These are phyloP conservation scores for Colletotrichum costaricense DNA, from an alignment of 2,329 filamentous ascomycete species.

Conservation along the genomic window DNA sequence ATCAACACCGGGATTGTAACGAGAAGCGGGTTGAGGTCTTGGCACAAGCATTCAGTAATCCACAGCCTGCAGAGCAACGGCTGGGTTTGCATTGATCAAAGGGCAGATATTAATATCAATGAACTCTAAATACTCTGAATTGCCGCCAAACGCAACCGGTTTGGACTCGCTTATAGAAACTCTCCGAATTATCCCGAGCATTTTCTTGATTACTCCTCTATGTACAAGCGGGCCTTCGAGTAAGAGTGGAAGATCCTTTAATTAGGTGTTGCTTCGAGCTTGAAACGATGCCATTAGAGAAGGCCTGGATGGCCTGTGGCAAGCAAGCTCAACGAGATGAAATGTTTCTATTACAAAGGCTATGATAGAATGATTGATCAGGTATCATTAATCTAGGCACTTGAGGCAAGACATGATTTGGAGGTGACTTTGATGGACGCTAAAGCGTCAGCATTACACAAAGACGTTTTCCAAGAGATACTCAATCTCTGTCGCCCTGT, in stretches of 20 bases:
- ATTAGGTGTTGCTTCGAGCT: neutral
- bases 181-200: neutral
- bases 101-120: neutral
- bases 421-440: too few relatives aligned
- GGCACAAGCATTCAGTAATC: neutral
- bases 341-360: neutral
- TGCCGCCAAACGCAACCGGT: neutral
- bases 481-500: constrained; percentile 53
- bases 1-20: neutral
- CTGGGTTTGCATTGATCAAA: neutral
- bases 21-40: neutral
- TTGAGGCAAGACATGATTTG: too few relatives aligned
- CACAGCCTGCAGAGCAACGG: neutral
- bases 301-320: neutral
- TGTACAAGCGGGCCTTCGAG: too few relatives aligned
- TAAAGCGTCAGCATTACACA: neutral
- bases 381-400: neutral
- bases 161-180: neutral
- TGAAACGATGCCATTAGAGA: neutral
- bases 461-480: constrained; percentile 45
- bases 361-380: neutral
- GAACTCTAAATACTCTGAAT: neutral
- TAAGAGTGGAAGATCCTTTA: neutral
- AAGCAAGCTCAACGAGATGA: neutral
- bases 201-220: neutral